Evolutionary conservation across 2,329 filamentous ascomycete species (phyloP), one percentile per base, ranked within the genome.

Genomic region (Parastagonospora avenae): DNA sequence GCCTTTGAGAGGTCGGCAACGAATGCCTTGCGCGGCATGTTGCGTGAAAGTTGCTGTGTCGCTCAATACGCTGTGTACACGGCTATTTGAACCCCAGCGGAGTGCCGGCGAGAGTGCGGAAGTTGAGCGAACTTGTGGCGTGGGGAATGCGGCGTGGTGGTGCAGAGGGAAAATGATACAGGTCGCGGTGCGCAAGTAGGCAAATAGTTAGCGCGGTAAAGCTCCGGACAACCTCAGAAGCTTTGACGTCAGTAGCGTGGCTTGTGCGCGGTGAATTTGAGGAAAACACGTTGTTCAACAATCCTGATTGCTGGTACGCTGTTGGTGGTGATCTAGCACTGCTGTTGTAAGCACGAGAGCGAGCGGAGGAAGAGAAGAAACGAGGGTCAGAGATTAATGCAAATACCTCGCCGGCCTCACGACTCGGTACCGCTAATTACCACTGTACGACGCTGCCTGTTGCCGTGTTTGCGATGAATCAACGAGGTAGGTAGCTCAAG

Each of bases 21-120:
- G 70, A 90, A 92, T 31, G 82, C 80, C 63, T 81, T 83, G 51
- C 86, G 81, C 57, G 85, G 82, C 89, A 92, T 92, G 48, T 11
- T 72, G 59, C 35, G 42, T 35, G 11, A 42, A 30, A 28, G 4
- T 19, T 15, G 32, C 6, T 35, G 32, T 37, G 35, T 7, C 8
- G 8, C 35, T 37, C 19, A 37, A 14, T 16, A 8, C 16, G 14
- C 10, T 8, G 6, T 37, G 35, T 16, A 4, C 15, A 4, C 19
- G 35, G 14, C 19, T 14, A 12, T 16, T 15, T 10, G n/a, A 19
- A 19, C 14, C 7, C 8, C 8, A 37, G 35, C 16, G 15, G 35
- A 16, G 14, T 14, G 12, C 35, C 35, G 9, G 14, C 32, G 30
- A 46, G 24, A 24, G 28, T 32, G 14, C 10, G 7, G 19, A 32